Evolutionary conservation across 768 basidiomycete species (phyloP).

Genomic region (Coprinopsis cinerea): DNA sequence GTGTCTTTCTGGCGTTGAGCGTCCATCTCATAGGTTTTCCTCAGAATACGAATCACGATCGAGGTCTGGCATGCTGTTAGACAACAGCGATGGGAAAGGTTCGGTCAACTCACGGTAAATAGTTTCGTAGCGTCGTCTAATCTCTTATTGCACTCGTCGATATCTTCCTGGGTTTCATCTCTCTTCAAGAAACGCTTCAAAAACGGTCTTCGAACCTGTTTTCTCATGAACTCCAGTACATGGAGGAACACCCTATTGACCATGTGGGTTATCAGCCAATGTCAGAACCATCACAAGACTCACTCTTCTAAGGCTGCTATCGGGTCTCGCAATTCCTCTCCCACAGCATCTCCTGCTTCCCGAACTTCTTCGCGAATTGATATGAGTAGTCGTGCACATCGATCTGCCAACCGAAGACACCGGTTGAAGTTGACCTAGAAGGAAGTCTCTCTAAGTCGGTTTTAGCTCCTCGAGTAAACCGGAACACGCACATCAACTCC

Average conservation of each 20-base stretch:
- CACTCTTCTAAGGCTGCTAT: conserved; percentile 41
- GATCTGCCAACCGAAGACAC: conserved; percentile 55
- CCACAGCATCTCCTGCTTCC: conserved; percentile 37
- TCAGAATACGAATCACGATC: conserved; percentile 28
- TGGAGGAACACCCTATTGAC: conserved; percentile 7
- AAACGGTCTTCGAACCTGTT: conserved; percentile 63
- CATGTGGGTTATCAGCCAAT: background rate
- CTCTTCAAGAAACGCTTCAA: conserved; percentile 73
- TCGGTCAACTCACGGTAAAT: conserved; percentile 36
- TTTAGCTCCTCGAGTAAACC: background rate
- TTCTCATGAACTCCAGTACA: conserved; percentile 30
- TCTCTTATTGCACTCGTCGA: conserved; percentile 16
- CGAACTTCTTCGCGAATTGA: conserved; percentile 48
- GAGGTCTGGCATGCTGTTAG: conserved; percentile 25
- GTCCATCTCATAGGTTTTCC: conserved; percentile 40
- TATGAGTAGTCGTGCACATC: conserved; percentile 52
- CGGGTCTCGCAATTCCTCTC: conserved; percentile 38
- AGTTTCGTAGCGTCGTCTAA: conserved; percentile 34
- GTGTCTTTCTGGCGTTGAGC: conserved; percentile 25
- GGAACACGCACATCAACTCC: conserved; percentile 44
- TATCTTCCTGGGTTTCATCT: conserved; percentile 49
- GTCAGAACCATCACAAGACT: conserved; percentile 8
- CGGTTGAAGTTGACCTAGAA: conserved; percentile 49
- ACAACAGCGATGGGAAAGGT: background rate
- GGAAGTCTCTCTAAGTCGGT: background rate